phyloP scores from a whole-genome alignment of 169 alveolate species.

The Cryptosporidium canis region DNA sequence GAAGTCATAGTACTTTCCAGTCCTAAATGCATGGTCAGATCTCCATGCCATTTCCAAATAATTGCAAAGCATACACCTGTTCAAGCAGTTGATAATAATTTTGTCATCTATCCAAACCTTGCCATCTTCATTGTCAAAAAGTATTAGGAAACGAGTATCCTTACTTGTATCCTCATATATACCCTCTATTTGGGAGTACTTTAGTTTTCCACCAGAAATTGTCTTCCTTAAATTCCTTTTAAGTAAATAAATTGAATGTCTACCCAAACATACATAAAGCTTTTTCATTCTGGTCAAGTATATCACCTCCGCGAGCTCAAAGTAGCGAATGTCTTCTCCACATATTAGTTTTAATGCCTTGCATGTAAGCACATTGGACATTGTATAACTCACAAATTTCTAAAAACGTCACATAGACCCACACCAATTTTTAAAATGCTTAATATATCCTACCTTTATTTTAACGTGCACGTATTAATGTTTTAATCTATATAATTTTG shows the following conservation, averaged over 20 bases:
- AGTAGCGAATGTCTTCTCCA: conserved; percentile 59
- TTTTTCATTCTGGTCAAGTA: conserved; percentile 52
- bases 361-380: conserved; percentile 51
- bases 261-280: conserved; percentile 49
- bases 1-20: conserved; percentile 55
- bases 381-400: neutral
- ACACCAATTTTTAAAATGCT: neutral
- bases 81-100: conserved; percentile 22
- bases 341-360: conserved; percentile 53
- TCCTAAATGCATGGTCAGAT: conserved; percentile 37
- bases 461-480: too few species aligned
- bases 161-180: conserved; percentile 51
- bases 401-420: neutral
- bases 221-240: conserved; percentile 40
- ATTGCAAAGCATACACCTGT: conserved; percentile 26
- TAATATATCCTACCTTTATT: too few species aligned
- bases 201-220: conserved; percentile 34
- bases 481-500: too few species aligned
- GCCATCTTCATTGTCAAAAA: conserved; percentile 13
- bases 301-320: conserved; percentile 53
- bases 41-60: conserved; percentile 66
- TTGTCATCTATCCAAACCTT: conserved; percentile 52
- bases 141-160: conserved; percentile 41
- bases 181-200: conserved; percentile 42
- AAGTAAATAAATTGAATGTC: conserved; percentile 19